A percentile compares a stretch with the other conserved stretches of the same genome.
Evolutionary conservation across 2,329 filamentous ascomycete genomes (phyloP).

Genomic region (Fonsecaea pedrosoi): DNA sequence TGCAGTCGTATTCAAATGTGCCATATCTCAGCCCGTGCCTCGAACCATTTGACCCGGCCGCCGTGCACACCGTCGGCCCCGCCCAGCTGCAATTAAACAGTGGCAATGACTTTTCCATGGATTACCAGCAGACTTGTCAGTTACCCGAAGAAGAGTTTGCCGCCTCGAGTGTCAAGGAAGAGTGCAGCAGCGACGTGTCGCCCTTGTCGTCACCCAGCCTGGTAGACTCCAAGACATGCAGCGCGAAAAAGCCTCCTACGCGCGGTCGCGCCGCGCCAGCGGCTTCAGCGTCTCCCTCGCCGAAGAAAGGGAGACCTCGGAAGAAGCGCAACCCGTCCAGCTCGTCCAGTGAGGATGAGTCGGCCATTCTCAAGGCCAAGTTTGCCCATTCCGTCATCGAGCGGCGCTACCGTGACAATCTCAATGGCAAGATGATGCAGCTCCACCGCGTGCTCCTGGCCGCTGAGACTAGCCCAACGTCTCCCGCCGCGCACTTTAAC

Average conservation of each 20-base stretch:
- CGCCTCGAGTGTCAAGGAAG: neutral
- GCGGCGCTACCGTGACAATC: slow-evolving; percentile 35
- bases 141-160: neutral
- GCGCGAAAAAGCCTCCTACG: neutral
- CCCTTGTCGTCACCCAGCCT: slow-evolving; percentile 9
- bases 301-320: slow-evolving; percentile 8
- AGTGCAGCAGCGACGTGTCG: neutral
- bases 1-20: neutral
- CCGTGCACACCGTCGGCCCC: slow-evolving; percentile 3
- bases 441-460: slow-evolving; percentile 28
- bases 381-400: slow-evolving; percentile 34
- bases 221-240: neutral
- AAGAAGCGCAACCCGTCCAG: slow-evolving; percentile 5
- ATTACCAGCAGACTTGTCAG: neutral
- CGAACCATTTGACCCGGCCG: slow-evolving; percentile 8
- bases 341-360: slow-evolving; percentile 16
- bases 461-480: slow-evolving; percentile 12
- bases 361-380: slow-evolving; percentile 19
- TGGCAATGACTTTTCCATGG: neutral
- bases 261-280: neutral
- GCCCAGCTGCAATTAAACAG: slow-evolving; percentile 1
- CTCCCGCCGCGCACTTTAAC: neutral
- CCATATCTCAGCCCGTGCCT: slow-evolving; percentile 15
- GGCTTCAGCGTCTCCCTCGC: neutral
- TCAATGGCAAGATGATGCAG: slow-evolving; percentile 34